Conservation (phyloP, 2,329 filamentous ascomycete species). For the Talaromyces funiculosus region DNA sequence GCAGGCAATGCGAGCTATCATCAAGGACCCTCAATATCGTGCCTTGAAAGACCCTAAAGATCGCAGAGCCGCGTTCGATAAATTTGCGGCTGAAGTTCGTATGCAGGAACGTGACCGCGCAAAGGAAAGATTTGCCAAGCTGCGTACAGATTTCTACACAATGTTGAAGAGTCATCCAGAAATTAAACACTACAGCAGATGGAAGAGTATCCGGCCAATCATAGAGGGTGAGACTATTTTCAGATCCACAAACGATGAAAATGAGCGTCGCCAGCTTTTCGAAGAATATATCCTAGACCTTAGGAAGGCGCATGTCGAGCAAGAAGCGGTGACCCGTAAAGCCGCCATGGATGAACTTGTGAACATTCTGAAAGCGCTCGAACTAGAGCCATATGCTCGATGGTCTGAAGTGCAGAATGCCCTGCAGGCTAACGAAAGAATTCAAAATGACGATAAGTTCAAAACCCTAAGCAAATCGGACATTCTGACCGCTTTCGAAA, state of each 20-base stretch:
- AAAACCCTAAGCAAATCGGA: slow-evolving; percentile 80
- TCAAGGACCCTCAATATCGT: slow-evolving; percentile 87
- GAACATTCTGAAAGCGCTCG: slow-evolving; percentile 68
- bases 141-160: slow-evolving; percentile 86
- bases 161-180: slow-evolving; percentile 97
- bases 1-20: slow-evolving; percentile 75
- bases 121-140: slow-evolving; percentile 85
- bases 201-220: slow-evolving; percentile 91
- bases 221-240: slow-evolving; percentile 95
- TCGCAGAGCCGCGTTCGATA: slow-evolving; percentile 85
- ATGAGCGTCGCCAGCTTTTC: slow-evolving; percentile 82
- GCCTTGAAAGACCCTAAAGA: slow-evolving; percentile 90
- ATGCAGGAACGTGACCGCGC: slow-evolving; percentile 90
- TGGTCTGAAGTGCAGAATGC: slow-evolving; percentile 86
- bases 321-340: slow-evolving; percentile 66
- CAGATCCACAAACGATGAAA: slow-evolving; percentile 79
- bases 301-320: slow-evolving; percentile 72
- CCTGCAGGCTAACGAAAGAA: slow-evolving; percentile 70
- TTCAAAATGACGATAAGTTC: slow-evolving; percentile 79
- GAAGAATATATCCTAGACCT: slow-evolving; percentile 87
- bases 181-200: slow-evolving; percentile 93
- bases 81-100: slow-evolving; percentile 85
- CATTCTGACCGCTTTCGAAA: slow-evolving; percentile 86
- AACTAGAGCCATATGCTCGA: slow-evolving; percentile 86
- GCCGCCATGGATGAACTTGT: slow-evolving; percentile 79